Percentiles rank a stretch among this genome's conserved stretches.
Evolutionary conservation across 306 rosid species (phyloP).

Genomic region (Citrullus amarus): DNA sequence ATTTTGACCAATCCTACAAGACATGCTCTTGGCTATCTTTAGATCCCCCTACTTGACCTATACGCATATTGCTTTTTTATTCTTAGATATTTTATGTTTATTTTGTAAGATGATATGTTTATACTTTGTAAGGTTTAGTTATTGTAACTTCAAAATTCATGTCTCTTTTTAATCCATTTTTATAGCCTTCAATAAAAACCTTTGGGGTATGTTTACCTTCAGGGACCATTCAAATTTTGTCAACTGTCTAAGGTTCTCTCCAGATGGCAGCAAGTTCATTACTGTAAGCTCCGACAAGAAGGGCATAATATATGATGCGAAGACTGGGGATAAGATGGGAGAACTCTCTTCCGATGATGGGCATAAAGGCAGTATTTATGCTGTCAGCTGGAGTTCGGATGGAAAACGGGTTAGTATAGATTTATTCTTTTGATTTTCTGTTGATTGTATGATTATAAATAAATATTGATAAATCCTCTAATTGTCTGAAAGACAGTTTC

Average conservation of each 20-base stretch:
- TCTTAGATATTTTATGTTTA: background rate
- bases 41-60: background rate
- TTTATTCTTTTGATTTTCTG: background rate
- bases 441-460: background rate
- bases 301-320: slow-evolving; percentile 70
- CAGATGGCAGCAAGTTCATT: slow-evolving; percentile 80
- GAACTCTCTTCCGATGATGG: slow-evolving; percentile 82
- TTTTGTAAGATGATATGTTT: background rate
- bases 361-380: slow-evolving; percentile 88
- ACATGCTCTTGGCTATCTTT: background rate
- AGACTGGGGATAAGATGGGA: slow-evolving; percentile 77
- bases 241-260: slow-evolving; percentile 82
- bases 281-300: slow-evolving; percentile 87
- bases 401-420: slow-evolving; percentile 56
- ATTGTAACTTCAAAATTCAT: background rate
- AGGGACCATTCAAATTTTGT: slow-evolving; percentile 98
- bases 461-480: background rate
- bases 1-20: background rate
- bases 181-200: background rate
- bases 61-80: background rate
- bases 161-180: background rate
- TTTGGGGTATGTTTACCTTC: slow-evolving; percentile 23
- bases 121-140: background rate
- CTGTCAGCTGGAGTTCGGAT: slow-evolving; percentile 94
- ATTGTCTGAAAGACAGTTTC: background rate